phyloP scores from a whole-genome alignment of 2,329 filamentous ascomycete genomes.

The Fusarium nisikadoi region DNA sequence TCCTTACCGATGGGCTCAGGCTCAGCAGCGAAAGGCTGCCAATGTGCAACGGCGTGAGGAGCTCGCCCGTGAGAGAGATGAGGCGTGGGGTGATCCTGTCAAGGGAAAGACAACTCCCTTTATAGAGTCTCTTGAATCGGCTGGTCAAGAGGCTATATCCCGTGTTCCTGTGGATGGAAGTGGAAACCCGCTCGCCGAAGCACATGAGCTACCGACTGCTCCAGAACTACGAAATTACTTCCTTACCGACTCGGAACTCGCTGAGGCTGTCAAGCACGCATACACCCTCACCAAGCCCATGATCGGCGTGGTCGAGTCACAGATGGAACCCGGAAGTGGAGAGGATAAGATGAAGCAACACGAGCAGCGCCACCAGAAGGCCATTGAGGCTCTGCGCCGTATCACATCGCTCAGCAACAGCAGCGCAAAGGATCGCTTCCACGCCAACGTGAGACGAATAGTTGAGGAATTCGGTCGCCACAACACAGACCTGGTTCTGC shows the following conservation, averaged over 20 bases:
- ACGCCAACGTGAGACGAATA: constrained; percentile 86
- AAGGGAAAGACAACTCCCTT: constrained; percentile 84
- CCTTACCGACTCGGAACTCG: constrained; percentile 74
- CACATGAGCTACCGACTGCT: constrained; percentile 58
- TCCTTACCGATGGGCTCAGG: constrained; percentile 84
- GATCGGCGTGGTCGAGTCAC: constrained; percentile 48
- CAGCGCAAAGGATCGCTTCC: constrained; percentile 79
- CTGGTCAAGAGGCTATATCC: constrained; percentile 58
- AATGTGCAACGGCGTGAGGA: constrained; percentile 80
- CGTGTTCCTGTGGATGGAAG: constrained; percentile 52
- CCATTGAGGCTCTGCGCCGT: constrained; percentile 78
- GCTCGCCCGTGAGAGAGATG: constrained; percentile 72
- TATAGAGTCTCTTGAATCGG: constrained; percentile 80
- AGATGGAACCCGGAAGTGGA: constrained; percentile 55
- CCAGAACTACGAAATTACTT: constrained; percentile 78
- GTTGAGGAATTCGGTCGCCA: constrained; percentile 91
- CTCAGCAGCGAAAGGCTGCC: constrained; percentile 83
- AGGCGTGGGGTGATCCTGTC: constrained; percentile 79
- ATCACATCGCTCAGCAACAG: constrained; percentile 83
- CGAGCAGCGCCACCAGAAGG: constrained; percentile 69
- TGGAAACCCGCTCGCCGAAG: constrained; percentile 54
- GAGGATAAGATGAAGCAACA: constrained; percentile 56
- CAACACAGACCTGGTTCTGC: constrained; percentile 79
- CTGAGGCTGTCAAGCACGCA: constrained; percentile 73
- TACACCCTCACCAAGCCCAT: constrained; percentile 73